phyloP scores from a whole-genome alignment of 2,329 filamentous ascomycete genomes.

The Biscogniauxia sp. region DNA sequence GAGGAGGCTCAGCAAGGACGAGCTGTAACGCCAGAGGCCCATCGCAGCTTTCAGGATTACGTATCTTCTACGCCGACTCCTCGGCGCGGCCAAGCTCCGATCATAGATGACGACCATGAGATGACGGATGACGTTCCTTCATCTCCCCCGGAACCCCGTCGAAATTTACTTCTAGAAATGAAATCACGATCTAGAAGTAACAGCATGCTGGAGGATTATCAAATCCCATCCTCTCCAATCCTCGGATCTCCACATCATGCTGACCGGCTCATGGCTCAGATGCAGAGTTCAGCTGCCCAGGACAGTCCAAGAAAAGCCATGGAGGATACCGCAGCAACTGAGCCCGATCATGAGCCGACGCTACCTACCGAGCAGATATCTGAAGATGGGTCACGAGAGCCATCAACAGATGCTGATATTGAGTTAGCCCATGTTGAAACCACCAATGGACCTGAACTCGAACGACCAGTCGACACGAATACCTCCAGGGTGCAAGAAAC shows the following conservation, averaged over 20 bases:
- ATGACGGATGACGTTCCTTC: conserved; percentile 53
- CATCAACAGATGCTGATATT: background rate
- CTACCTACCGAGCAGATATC: conserved; percentile 1
- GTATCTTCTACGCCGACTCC: conserved; percentile 61
- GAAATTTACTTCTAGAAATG: conserved; percentile 53
- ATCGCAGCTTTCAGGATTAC: conserved; percentile 47
- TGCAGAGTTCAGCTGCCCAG: background rate
- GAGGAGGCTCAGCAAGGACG: conserved; percentile 15
- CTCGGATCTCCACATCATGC: conserved; percentile 46
- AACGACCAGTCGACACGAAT: conserved; percentile 11
- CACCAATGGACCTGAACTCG: background rate
- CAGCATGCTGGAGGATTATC: conserved; percentile 46
- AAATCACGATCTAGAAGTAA: conserved; percentile 45
- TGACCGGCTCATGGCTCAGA: background rate
- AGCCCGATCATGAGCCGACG: conserved; percentile 1
- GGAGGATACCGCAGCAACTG: background rate
- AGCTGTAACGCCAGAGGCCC: conserved; percentile 46
- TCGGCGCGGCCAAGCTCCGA: conserved; percentile 49
- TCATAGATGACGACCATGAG: conserved; percentile 46
- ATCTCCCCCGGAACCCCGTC: conserved; percentile 55
- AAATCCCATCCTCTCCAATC: conserved; percentile 54
- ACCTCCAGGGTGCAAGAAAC: conserved; percentile 32
- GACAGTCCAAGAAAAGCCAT: background rate
- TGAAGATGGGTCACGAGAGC: background rate
- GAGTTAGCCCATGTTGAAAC: background rate